A percentile compares a stretch with the other conserved stretches of the same genome.
These are phyloP conservation scores for Exserohilum rostratum DNA, from an alignment of 2,329 filamentous ascomycete genomes.

Conservation along the genomic window DNA sequence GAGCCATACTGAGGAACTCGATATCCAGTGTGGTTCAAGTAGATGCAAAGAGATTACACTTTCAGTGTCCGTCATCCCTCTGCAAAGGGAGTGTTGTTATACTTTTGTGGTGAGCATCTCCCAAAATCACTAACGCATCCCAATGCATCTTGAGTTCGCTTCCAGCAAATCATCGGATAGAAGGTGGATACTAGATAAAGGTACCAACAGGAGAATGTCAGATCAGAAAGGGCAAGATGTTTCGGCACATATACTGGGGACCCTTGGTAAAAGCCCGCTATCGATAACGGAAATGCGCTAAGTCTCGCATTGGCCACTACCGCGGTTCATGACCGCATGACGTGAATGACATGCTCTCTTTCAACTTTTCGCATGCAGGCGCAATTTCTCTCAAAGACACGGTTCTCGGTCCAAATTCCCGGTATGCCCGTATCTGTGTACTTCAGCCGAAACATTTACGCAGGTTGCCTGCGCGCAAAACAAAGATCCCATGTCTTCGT, in stretches of 20 bases:
- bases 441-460: slow-evolving; percentile 39
- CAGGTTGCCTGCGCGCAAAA: slow-evolving; percentile 50
- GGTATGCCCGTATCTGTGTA: slow-evolving; percentile 39
- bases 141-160: too few relatives aligned
- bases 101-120: background rate
- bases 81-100: too few relatives aligned
- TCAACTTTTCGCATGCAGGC: background rate
- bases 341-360: slow-evolving; percentile 10
- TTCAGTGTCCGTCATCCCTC: background rate
- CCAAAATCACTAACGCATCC: too few relatives aligned
- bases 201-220: background rate
- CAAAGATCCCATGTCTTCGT: slow-evolving; percentile 16
- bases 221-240: background rate
- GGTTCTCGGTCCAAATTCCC: slow-evolving; percentile 2
- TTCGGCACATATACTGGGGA: background rate
- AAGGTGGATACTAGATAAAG: too few relatives aligned
- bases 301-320: slow-evolving; percentile 9
- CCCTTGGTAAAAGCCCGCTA: slow-evolving; percentile 2
- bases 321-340: slow-evolving; percentile 21
- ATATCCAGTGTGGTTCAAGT: too few relatives aligned
- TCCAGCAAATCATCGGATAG: too few relatives aligned
- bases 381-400: slow-evolving; percentile 1
- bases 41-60: background rate
- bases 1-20: too few relatives aligned
- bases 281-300: slow-evolving; percentile 14